Percentiles rank a stretch among this genome's conserved stretches.
Conservation (phyloP, 441 rosid species). For the Adansonia gregorii region DNA sequence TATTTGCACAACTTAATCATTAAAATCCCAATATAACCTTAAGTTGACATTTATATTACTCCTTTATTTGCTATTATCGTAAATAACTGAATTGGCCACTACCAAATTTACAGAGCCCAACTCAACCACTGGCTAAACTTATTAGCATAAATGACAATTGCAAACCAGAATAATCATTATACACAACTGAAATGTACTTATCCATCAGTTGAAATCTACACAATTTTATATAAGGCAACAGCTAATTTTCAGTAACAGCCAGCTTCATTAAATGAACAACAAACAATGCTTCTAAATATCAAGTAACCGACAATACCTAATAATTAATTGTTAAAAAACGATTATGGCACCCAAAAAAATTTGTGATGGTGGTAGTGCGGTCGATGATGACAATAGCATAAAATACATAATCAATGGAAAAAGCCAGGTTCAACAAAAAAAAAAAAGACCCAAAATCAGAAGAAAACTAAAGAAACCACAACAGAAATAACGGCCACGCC, state of each 20-base stretch:
- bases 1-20: slow-evolving; percentile 2
- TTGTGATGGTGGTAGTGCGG: not conserved
- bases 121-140: not conserved
- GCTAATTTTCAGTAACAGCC: slow-evolving; percentile 3
- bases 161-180: not conserved
- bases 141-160: not conserved
- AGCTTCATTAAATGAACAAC: slow-evolving; percentile 15
- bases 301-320: slow-evolving; percentile 8
- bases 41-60: slow-evolving; percentile 7
- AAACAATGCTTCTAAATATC: not conserved
- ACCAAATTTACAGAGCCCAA: slow-evolving; percentile 7
- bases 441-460: not conserved
- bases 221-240: not conserved
- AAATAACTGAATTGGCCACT: not conserved
- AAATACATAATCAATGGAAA: slow-evolving; percentile 3
- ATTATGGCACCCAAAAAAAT: slow-evolving; percentile 12
- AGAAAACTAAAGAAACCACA: not conserved
- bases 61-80: not conserved
- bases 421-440: not conserved
- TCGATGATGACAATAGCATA: not conserved
- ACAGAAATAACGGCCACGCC: not conserved
- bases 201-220: slow-evolving; percentile 19
- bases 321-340: not conserved
- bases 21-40: slow-evolving; percentile 7
- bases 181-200: slow-evolving; percentile 13